A percentile compares a stretch with the other conserved stretches of the same genome.
These are phyloP conservation scores for Citrullus colocynthis DNA, from an alignment of 306 rosid species.

Conservation along the genomic window DNA sequence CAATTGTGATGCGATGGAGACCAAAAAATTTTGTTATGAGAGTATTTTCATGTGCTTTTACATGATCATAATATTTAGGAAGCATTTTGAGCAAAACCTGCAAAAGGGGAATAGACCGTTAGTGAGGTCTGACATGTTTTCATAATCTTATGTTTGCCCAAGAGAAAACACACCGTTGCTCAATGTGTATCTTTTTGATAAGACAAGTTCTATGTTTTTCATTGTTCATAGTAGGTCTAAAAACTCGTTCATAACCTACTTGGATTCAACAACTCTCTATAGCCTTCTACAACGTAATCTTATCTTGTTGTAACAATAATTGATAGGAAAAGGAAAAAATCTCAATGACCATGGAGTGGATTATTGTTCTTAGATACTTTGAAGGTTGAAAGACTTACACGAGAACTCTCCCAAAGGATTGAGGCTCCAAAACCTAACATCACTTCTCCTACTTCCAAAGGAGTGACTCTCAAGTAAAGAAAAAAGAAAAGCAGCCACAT, in stretches of 20 bases:
- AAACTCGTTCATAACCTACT: neutral
- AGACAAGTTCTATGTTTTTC: neutral
- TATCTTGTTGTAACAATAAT: neutral
- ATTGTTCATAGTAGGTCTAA: neutral
- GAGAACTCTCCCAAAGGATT: too few relatives aligned
- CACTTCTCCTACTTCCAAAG: too few relatives aligned
- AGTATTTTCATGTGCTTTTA: conserved; percentile 64
- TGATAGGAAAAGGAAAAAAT: neutral
- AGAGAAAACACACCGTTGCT: neutral
- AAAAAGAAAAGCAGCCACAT: too few relatives aligned
- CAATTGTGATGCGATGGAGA: conserved; percentile 67
- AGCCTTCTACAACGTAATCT: neutral
- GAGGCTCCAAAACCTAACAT: too few relatives aligned
- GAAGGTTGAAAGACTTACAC: neutral
- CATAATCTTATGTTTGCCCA: neutral
- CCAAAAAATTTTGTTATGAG: conserved; percentile 92
- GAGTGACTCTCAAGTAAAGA: too few relatives aligned
- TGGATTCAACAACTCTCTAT: neutral
- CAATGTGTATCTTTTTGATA: neutral
- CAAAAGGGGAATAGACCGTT: neutral
- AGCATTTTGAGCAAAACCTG: conserved; percentile 90
- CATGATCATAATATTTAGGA: conserved; percentile 72
- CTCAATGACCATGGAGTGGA: neutral
- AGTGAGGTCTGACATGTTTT: neutral
- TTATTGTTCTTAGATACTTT: neutral